Conservation (phyloP, 192 early-diverging fungal genomes). For the Podochytrium sp. region DNA sequence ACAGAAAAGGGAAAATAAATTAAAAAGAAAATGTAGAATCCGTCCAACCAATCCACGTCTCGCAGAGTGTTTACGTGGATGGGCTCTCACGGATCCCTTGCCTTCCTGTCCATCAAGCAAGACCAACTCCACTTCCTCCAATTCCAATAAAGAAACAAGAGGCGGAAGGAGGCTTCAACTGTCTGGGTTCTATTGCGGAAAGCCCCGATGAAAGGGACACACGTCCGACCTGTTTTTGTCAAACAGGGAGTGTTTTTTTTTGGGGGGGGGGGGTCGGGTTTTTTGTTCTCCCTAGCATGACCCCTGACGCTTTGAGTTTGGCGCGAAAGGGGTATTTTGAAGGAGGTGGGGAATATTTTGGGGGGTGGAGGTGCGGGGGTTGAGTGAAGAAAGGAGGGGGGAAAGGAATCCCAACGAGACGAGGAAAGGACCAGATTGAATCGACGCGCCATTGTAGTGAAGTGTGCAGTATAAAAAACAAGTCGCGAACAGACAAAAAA, state of each 20-base stretch:
- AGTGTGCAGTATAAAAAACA: neutral
- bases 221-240: too few relatives aligned
- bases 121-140: neutral
- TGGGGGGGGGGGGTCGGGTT: neutral
- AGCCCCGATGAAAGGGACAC: too few relatives aligned
- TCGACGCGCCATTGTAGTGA: too few relatives aligned
- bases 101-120: neutral
- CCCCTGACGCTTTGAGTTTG: neutral
- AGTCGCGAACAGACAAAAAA: neutral
- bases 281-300: slow-evolving; percentile 22
- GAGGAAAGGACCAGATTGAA: neutral
- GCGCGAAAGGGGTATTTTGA: neutral
- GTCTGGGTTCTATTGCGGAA: neutral
- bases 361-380: neutral
- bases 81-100: too few relatives aligned
- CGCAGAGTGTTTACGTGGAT: too few relatives aligned
- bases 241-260: too few relatives aligned
- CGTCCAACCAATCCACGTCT: too few relatives aligned
- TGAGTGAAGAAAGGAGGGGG: neutral
- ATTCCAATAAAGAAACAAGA: neutral
- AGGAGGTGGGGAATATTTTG: slow-evolving; percentile 8
- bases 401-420: neutral
- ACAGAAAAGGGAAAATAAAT: too few relatives aligned
- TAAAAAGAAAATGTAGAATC: too few relatives aligned
- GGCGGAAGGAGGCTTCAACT: neutral